These are phyloP conservation scores for Andrographis paniculata DNA, from an alignment of 305 asterid species.

Conservation along the genomic window DNA sequence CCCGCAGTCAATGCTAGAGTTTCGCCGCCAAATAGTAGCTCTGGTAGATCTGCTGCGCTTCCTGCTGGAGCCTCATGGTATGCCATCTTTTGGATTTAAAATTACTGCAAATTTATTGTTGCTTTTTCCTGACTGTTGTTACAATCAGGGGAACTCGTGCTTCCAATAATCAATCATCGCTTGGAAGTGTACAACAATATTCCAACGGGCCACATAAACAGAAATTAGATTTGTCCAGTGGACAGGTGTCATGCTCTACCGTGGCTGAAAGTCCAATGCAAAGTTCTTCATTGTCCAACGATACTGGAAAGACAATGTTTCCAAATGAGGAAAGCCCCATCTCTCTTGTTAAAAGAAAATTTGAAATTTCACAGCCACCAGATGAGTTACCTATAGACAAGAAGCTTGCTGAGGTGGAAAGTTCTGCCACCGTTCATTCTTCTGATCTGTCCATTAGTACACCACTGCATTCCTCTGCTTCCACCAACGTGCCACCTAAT, in stretches of 20 bases:
- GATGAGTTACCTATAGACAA: constrained; percentile 26
- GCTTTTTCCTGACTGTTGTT: constrained; percentile 20
- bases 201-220: constrained; percentile 39
- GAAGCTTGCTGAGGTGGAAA: constrained; percentile 22
- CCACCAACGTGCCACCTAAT: constrained; percentile 29
- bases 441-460: constrained; percentile 22
- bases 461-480: constrained; percentile 21
- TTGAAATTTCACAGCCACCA: constrained; percentile 23
- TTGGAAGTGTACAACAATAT: constrained; percentile 34
- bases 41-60: constrained; percentile 78
- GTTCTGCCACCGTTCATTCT: constrained; percentile 25
- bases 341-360: constrained; percentile 34
- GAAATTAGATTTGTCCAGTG: constrained; percentile 30
- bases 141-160: constrained; percentile 76
- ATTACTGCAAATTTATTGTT: constrained; percentile 12
- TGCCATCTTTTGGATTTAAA: constrained; percentile 13
- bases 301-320: constrained; percentile 31
- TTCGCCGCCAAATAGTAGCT: constrained; percentile 91
- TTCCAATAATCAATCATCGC: constrained; percentile 36
- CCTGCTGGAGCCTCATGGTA: constrained; percentile 97
- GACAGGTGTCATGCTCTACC: constrained; percentile 33
- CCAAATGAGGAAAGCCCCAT: constrained; percentile 27
- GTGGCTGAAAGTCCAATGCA: constrained; percentile 43
- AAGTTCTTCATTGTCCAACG: constrained; percentile 28
- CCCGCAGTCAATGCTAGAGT: constrained; percentile 33